Percentiles rank a stretch among this genome's conserved stretches.
Evolutionary conservation across 495 filamentous ascomycete species (phyloP).

Genomic region (Lophiostoma macrostomum): DNA sequence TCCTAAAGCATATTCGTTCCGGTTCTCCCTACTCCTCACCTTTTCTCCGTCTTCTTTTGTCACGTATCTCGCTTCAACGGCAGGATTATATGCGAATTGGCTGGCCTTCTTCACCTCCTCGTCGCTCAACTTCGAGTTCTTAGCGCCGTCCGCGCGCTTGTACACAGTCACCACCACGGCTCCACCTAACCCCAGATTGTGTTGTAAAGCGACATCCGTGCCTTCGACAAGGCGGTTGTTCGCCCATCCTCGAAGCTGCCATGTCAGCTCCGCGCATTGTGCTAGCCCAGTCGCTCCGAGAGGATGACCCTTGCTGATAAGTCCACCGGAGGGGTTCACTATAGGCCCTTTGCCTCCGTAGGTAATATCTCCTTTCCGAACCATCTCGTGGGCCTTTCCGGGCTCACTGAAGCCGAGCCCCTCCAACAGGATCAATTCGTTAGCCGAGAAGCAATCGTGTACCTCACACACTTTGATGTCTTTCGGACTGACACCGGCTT

Average conservation of each 20-base stretch:
- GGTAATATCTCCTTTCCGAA: slow-evolving; percentile 81
- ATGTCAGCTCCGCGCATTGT: slow-evolving; percentile 90
- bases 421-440: slow-evolving; percentile 86
- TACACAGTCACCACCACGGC: slow-evolving; percentile 89
- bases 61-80: slow-evolving; percentile 79
- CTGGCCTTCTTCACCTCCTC: slow-evolving; percentile 58
- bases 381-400: slow-evolving; percentile 89
- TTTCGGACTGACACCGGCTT: slow-evolving; percentile 65
- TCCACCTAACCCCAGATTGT: slow-evolving; percentile 88
- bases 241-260: slow-evolving; percentile 93
- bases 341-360: slow-evolving; percentile 76
- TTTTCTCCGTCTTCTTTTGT: slow-evolving; percentile 66
- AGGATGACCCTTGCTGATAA: slow-evolving; percentile 94
- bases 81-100: slow-evolving; percentile 84
- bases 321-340: slow-evolving; percentile 86
- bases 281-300: slow-evolving; percentile 88
- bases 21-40: slow-evolving; percentile 65
- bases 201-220: slow-evolving; percentile 73
- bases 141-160: slow-evolving; percentile 71
- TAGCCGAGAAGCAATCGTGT: slow-evolving; percentile 94
- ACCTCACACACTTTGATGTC: slow-evolving; percentile 84
- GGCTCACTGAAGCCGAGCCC: slow-evolving; percentile 72
- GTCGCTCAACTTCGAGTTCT: slow-evolving; percentile 52
- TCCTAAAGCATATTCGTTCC: slow-evolving; percentile 66
- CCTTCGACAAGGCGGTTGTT: slow-evolving; percentile 73